Evolutionary conservation across 257 asterid genomes (phyloP).

Genomic region (Solanum pinnatisectum): DNA sequence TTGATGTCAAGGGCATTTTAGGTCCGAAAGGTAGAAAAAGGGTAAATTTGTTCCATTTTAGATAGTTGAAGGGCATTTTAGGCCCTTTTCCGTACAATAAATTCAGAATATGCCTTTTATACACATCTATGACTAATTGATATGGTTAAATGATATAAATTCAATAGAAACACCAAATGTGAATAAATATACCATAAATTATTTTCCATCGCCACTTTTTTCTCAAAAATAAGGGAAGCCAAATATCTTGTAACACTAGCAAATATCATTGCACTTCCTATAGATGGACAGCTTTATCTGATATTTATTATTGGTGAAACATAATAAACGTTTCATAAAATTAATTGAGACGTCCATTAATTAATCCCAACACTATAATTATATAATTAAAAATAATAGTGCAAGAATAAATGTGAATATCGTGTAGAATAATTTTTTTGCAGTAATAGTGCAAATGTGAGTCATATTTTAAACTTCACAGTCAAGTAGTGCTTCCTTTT

Average conservation of each 20-base stretch:
- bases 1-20: no score
- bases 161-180: neutral
- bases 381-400: neutral
- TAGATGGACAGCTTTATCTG: no score
- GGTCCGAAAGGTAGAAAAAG: no score
- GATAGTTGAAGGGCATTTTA: no score
- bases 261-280: neutral
- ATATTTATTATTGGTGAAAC: neutral
- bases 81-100: no score
- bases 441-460: neutral
- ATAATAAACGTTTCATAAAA: neutral
- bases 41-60: no score
- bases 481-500: neutral
- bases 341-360: neutral
- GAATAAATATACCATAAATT: no score
- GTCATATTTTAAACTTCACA: neutral
- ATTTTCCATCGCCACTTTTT: fast-evolving
- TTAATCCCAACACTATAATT: neutral
- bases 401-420: neutral
- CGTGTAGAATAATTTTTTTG: neutral
- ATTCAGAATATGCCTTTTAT: neutral
- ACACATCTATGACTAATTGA: no score
- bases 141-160: neutral
- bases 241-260: neutral
- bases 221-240: neutral